Evolutionary conservation across 2,329 filamentous ascomycete species (phyloP).

Genomic region (Aspergillus ustus): DNA sequence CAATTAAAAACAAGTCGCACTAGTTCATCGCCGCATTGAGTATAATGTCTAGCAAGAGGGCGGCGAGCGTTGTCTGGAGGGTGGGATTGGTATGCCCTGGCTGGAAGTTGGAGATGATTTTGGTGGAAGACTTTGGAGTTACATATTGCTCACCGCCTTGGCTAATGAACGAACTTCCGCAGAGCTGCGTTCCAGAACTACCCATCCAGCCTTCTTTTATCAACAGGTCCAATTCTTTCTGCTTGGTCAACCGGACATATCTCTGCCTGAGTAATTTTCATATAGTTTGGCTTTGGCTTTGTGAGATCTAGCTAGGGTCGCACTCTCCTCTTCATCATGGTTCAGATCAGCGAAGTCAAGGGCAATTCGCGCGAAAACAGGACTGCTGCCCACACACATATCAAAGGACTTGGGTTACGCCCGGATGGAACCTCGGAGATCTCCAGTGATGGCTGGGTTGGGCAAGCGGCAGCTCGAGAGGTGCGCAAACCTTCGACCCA

Average conservation of each 20-base stretch:
- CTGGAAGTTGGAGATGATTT: constrained; percentile 11
- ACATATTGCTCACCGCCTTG: constrained; percentile 44
- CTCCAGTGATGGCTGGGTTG: constrained; percentile 82
- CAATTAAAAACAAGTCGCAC: constrained; percentile 17
- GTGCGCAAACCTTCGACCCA: constrained; percentile 52
- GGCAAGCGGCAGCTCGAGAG: constrained; percentile 86
- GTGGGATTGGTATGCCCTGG: background rate
- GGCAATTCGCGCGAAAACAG: constrained; percentile 92
- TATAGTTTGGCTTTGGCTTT: background rate
- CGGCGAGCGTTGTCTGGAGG: background rate
- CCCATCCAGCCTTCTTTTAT: constrained; percentile 8
- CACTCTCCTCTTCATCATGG: constrained; percentile 59
- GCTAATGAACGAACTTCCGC: constrained; percentile 23
- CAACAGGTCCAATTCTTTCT: constrained; percentile 12
- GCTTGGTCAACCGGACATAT: constrained; percentile 3
- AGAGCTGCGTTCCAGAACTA: constrained; percentile 19
- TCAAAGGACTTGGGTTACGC: constrained; percentile 89
- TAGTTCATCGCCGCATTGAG: constrained; percentile 23
- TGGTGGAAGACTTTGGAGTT: constrained; percentile 38
- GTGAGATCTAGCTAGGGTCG: constrained; percentile 33
- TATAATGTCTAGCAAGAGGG: background rate
- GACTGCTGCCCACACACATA: constrained; percentile 96
- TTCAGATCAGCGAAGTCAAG: constrained; percentile 93
- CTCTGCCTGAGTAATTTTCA: background rate
- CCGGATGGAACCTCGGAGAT: constrained; percentile 83